A percentile compares a stretch with the other conserved stretches of the same genome.
phyloP scores from a whole-genome alignment of 2,329 filamentous ascomycete genomes.

The Pleurostoma richardsiae region DNA sequence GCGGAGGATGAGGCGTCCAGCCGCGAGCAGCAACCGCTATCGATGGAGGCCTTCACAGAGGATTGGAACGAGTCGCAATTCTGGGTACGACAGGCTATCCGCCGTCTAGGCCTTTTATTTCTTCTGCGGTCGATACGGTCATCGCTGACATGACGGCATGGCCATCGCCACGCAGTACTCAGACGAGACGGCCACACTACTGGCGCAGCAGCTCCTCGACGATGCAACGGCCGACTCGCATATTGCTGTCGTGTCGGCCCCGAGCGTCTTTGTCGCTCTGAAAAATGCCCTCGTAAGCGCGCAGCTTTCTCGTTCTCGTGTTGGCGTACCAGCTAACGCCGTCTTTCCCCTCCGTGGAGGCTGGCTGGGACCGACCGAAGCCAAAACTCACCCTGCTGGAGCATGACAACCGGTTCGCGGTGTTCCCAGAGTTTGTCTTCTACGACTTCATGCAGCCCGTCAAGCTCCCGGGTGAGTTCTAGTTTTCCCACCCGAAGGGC shows the following conservation, averaged over 20 bases:
- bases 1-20: constrained; percentile 45
- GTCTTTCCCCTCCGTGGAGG: background rate
- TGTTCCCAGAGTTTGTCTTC: constrained; percentile 68
- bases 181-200: constrained; percentile 60
- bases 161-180: constrained; percentile 48
- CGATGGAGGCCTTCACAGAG: constrained; percentile 70
- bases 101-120: no score
- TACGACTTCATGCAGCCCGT: constrained; percentile 71
- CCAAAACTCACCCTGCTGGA: constrained; percentile 66
- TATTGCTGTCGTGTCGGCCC: constrained; percentile 68
- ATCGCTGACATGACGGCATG: background rate
- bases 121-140: no score
- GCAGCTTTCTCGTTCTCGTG: background rate
- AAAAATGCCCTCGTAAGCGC: constrained; percentile 61
- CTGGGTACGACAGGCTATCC: constrained; percentile 51
- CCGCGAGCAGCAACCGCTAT: constrained; percentile 22
- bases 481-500: background rate
- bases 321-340: no score
- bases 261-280: constrained; percentile 71
- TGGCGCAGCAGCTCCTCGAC: constrained; percentile 62
- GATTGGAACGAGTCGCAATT: constrained; percentile 84
- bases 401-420: constrained; percentile 66
- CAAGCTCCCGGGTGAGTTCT: constrained; percentile 48
- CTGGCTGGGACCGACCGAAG: constrained; percentile 22
- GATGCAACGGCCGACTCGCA: constrained; percentile 50